Conservation (phyloP, 257 asterid species). For the Primulina tabacum region DNA sequence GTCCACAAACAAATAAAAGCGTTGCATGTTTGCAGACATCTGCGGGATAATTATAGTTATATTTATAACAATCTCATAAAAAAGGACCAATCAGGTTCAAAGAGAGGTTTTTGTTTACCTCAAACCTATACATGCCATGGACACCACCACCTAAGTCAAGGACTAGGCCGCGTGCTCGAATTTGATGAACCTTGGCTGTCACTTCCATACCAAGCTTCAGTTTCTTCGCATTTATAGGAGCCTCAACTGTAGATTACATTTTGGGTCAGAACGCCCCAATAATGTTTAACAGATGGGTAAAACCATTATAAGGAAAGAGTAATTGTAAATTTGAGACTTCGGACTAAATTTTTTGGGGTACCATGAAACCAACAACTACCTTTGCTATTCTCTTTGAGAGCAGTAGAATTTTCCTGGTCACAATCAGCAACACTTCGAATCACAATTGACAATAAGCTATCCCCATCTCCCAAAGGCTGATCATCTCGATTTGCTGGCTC, state of each 20-base stretch:
- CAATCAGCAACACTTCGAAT: conserved; percentile 90
- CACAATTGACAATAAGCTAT: conserved; percentile 43
- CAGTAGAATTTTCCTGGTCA: conserved; percentile 56
- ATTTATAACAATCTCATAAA: background rate
- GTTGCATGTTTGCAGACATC: background rate
- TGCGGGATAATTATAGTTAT: background rate
- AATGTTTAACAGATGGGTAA: background rate
- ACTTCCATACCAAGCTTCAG: conserved; percentile 73
- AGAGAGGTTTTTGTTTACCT: conserved; percentile 46
- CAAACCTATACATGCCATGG: conserved; percentile 83
- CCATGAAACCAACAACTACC: conserved; percentile 23
- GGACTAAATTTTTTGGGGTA: background rate
- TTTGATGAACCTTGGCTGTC: conserved; percentile 75
- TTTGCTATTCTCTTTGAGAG: conserved; percentile 30
- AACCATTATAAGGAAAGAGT: background rate
- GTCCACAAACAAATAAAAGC: background rate
- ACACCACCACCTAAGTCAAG: conserved; percentile 80
- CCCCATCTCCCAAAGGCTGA: conserved; percentile 29
- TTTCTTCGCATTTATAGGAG: conserved; percentile 47
- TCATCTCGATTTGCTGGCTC: conserved; percentile 41
- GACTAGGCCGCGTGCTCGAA: conserved; percentile 83
- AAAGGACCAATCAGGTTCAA: background rate
- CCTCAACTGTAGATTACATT: conserved; percentile 27
- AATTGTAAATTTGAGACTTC: background rate
- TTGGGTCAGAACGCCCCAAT: conserved; percentile 19